A percentile compares a stretch with the other conserved stretches of the same genome.
phyloP scores from a whole-genome alignment of 2,329 filamentous ascomycete species.

The Magnaporthiopsis rhizophila region DNA sequence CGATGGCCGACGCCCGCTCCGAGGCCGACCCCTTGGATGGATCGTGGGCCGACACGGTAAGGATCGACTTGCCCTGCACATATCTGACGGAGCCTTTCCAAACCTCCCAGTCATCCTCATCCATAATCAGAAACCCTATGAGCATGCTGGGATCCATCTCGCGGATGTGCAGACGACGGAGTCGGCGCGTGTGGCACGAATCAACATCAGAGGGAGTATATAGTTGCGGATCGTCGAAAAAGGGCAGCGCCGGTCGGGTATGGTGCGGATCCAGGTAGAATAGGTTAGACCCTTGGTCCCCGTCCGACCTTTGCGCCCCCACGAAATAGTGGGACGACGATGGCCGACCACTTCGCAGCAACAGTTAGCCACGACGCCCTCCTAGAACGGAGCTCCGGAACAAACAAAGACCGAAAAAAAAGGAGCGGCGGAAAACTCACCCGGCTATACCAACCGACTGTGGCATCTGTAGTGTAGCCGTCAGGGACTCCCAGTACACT shows the following conservation, averaged over 20 bases:
- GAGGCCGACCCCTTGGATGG: conserved; percentile 43
- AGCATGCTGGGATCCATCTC: conserved; percentile 99
- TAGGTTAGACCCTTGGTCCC: conserved; percentile 56
- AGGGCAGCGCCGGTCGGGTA: conserved; percentile 68
- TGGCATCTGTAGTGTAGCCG: conserved; percentile 72
- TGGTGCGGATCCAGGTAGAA: conserved; percentile 95
- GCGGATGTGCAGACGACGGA: conserved; percentile 73
- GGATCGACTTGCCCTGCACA: conserved; percentile 73
- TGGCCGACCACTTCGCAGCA: conserved; percentile 64
- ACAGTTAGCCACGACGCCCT: conserved; percentile 8
- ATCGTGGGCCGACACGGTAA: conserved; percentile 72
- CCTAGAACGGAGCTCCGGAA: background rate
- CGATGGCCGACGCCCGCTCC: conserved; percentile 67
- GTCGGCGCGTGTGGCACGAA: conserved; percentile 77
- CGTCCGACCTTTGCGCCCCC: conserved; percentile 33
- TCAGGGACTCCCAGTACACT: conserved; percentile 92
- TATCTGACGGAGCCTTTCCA: conserved; percentile 74
- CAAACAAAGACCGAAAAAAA: background rate
- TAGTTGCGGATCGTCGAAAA: conserved; percentile 43
- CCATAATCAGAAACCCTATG: conserved; percentile 80
- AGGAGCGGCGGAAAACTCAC: conserved; percentile 39
- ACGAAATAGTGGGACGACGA: conserved; percentile 69
- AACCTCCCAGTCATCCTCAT: conserved; percentile 72
- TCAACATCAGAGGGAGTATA: conserved; percentile 68
- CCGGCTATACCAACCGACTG: conserved; percentile 96